These are phyloP conservation scores for Ascobolus immersus DNA, from an alignment of 495 filamentous ascomycete species.

Conservation along the genomic window DNA sequence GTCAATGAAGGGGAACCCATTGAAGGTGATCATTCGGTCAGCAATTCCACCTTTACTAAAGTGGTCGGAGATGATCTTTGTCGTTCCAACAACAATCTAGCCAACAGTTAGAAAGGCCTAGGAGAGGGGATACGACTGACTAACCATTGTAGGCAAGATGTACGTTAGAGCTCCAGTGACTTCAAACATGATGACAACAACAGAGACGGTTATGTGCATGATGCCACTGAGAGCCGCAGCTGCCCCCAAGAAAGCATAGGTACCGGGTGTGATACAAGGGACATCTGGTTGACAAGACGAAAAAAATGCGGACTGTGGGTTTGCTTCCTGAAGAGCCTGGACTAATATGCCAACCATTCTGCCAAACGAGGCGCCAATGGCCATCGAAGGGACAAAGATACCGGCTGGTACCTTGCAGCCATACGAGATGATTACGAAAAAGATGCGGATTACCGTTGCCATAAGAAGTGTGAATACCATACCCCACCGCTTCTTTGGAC, in stretches of 20 bases:
- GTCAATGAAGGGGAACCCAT: constrained; percentile 89
- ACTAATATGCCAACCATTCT: constrained; percentile 85
- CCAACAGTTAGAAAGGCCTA: constrained; percentile 9
- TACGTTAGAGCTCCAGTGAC: constrained; percentile 85
- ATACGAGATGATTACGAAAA: constrained; percentile 86
- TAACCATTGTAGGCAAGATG: constrained; percentile 79
- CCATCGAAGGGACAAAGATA: constrained; percentile 97
- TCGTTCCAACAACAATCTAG: constrained; percentile 81
- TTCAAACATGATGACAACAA: constrained; percentile 97
- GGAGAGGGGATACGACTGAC: constrained; percentile 6
- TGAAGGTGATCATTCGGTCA: constrained; percentile 98
- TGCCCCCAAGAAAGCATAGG: constrained; percentile 83
- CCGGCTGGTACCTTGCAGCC: constrained; percentile 95
- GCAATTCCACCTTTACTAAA: constrained; percentile 92
- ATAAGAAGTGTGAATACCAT: constrained; percentile 59
- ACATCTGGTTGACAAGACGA: constrained; percentile 67
- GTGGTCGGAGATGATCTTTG: constrained; percentile 75
- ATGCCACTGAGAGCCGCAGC: constrained; percentile 90
- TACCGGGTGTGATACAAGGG: constrained; percentile 90
- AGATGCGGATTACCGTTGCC: constrained; percentile 56
- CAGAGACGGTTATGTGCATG: constrained; percentile 90
- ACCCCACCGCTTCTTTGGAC: constrained; percentile 36
- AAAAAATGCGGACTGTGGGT: constrained; percentile 63
- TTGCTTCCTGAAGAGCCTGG: constrained; percentile 61
- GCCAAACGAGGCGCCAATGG: constrained; percentile 81